Percentiles rank a stretch among this genome's conserved stretches.
phyloP scores from a whole-genome alignment of 2,329 filamentous ascomycete genomes.

The Xylaria arbuscula region DNA sequence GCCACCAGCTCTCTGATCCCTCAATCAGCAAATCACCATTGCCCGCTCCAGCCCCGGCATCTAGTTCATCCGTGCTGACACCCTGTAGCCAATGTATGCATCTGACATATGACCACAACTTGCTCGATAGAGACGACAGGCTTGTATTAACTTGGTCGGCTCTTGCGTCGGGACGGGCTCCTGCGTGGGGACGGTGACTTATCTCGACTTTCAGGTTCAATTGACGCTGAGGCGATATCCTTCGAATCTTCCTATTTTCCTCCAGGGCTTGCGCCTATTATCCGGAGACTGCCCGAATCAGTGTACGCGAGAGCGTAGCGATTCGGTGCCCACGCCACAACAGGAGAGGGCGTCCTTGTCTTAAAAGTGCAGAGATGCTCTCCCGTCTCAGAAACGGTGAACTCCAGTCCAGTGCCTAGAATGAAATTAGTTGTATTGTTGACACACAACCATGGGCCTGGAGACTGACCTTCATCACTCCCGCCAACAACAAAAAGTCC shows the following conservation, averaged over 20 bases:
- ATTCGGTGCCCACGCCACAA: conserved; percentile 81
- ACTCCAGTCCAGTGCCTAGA: conserved; percentile 70
- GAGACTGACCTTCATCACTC: conserved; percentile 72
- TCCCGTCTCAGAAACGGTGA: conserved; percentile 78
- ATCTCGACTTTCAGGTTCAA: conserved; percentile 22
- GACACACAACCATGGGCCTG: conserved; percentile 4
- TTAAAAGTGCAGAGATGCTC: conserved; percentile 79
- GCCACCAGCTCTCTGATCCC: background rate
- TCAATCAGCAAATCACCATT: conserved; percentile 1
- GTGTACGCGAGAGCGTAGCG: conserved; percentile 80
- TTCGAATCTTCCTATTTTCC: conserved; percentile 51
- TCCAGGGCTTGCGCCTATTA: conserved; percentile 69
- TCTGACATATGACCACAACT: conserved; percentile 3
- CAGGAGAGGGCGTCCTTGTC: conserved; percentile 70
- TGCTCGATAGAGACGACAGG: conserved; percentile 1
- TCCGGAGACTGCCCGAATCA: conserved; percentile 75
- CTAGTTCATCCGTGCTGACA: conserved; percentile 39
- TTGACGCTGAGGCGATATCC: conserved; percentile 15
- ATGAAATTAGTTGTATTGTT: conserved; percentile 36
- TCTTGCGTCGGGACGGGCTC: background rate
- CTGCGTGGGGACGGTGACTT: too few relatives aligned
- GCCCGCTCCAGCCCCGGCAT: conserved; percentile 18
- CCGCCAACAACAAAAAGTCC: conserved; percentile 79
- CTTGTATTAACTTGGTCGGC: conserved; percentile 1
- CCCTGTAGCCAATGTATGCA: conserved; percentile 8